phyloP scores from a whole-genome alignment of 306 rosid species.

The Datisca glomerata region DNA sequence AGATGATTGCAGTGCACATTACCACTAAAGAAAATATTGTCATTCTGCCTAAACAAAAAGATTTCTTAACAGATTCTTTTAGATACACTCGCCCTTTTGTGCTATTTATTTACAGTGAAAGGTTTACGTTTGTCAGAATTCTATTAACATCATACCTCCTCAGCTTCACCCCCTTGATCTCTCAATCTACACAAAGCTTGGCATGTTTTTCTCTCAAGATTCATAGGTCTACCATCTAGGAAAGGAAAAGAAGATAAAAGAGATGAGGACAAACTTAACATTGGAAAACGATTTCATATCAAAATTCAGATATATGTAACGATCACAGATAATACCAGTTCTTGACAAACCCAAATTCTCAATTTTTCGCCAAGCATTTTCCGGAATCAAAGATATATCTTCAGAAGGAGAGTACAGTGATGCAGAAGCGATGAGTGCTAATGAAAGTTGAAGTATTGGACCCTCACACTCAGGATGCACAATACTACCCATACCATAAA shows the following conservation, averaged over 20 bases:
- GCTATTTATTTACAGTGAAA: too few species aligned
- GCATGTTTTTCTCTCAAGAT: conserved; percentile 70
- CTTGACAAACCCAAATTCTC: conserved; percentile 50
- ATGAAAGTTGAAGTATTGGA: conserved; percentile 57
- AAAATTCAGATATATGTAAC: conserved; percentile 10
- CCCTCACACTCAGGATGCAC: conserved; percentile 51
- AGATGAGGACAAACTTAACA: conserved; percentile 1
- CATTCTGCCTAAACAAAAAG: too few species aligned
- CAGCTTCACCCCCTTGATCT: conserved; percentile 64
- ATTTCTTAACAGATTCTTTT: too few species aligned
- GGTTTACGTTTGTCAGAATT: too few species aligned
- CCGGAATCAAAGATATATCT: conserved; percentile 76
- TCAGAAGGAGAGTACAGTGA: conserved; percentile 63
- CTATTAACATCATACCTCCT: conserved; percentile 38
- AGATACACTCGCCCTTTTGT: too few species aligned
- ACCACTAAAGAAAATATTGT: too few species aligned
- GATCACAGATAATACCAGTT: conserved; percentile 34
- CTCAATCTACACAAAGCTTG: conserved; percentile 63
- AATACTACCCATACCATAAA: conserved; percentile 45
- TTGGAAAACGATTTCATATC: conserved; percentile 4
- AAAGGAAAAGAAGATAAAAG: too few species aligned
- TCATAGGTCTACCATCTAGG: conserved; percentile 56
- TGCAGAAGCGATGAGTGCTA: conserved; percentile 72
- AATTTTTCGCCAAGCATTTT: conserved; percentile 58
- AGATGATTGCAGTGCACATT: not conserved